A percentile compares a stretch with the other conserved stretches of the same genome.
Conservation (phyloP, 176 grass and related monocot genomes). For the Tillandsia leiboldiana region DNA sequence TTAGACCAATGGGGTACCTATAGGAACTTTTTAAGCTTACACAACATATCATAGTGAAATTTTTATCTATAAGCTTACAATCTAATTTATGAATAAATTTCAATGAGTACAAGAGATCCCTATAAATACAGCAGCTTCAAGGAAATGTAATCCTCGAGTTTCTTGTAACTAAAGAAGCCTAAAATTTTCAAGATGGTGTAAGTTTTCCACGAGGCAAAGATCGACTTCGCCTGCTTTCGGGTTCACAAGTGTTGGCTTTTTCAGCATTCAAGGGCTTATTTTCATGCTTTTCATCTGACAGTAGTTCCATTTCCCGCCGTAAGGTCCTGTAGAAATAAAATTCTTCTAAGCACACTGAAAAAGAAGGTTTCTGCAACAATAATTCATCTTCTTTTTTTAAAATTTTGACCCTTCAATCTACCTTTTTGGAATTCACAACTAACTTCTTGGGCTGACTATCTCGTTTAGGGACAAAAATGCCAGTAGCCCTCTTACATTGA, state of each 20-base stretch:
- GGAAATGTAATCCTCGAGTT: no score
- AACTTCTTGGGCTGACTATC: no score
- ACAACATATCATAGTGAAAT: no score
- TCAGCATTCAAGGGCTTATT: slow-evolving; percentile 24
- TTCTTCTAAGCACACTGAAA: not conserved
- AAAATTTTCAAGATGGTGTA: slow-evolving; percentile 21
- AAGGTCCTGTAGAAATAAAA: slow-evolving; percentile 27
- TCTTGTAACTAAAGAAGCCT: not conserved
- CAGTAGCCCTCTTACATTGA: no score
- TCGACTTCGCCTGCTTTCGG: slow-evolving; percentile 40
- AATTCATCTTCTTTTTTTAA: not conserved
- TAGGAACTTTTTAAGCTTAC: no score
- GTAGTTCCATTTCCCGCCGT: slow-evolving; percentile 30
- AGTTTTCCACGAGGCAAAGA: slow-evolving; percentile 61
- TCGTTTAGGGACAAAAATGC: no score
- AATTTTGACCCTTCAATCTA: not conserved
- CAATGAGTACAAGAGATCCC: no score
- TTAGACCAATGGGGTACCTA: no score
- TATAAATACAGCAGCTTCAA: no score
- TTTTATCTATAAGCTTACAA: no score
- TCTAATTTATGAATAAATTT: no score
- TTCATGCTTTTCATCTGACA: slow-evolving; percentile 44
- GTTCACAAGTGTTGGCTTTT: slow-evolving; percentile 26
- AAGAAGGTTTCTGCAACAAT: not conserved
- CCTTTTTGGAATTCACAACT: no score